Base-by-base conservation (phyloP, 352 stramenopile genomes). In the Globisporangium barbulae region DNA sequence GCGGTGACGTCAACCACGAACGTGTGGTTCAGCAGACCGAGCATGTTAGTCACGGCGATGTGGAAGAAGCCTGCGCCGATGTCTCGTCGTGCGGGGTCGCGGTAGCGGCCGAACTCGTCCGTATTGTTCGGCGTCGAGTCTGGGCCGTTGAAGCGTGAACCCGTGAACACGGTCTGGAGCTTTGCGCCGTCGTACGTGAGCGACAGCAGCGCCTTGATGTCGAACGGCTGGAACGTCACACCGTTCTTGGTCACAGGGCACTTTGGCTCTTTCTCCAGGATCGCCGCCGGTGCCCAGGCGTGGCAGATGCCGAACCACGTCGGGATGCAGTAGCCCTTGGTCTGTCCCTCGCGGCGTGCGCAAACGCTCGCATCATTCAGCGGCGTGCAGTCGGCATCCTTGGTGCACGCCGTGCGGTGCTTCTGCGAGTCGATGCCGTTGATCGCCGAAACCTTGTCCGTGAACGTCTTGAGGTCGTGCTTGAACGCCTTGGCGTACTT, bases 271-370 rank as follows among this genome's bases (percentile, higher is more conserved):
- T 69, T 57, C 50, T 88, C 79, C 7, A 88, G 59, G 44, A 85
- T 78, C 21, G 79, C 50, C 15, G 79, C 79, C 17, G 79, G 76
- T 30, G 79, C 79, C 79, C 79, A 88, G 1, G 79, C 79, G 63
- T 88, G 79, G 28, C 79, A 88, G 56, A 88, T 81, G 53, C 76
- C 79, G 56, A 83, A 85, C 79, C 79, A 88, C 0, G 64, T 84
- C 3, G 77, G 79, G 33, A 88, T 78, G 54, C 79, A 88, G 61
- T 81, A 69, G 13, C 79, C 76, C 0, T 42, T 47, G 21, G 59
- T 65, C 28, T 70, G 49, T 5, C 71, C 68, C 0, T 66, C 30
- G 10, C 76, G 76, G 33, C 75, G 80, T 13, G 74, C 72, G 31
- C 79, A 88, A 21, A 80, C 72, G 42, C 75, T 85, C 21, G 56